Percentiles rank a stretch among this genome's conserved stretches.
Conservation (phyloP, 768 basidiomycete species). For the Saitozyma podzolica region DNA sequence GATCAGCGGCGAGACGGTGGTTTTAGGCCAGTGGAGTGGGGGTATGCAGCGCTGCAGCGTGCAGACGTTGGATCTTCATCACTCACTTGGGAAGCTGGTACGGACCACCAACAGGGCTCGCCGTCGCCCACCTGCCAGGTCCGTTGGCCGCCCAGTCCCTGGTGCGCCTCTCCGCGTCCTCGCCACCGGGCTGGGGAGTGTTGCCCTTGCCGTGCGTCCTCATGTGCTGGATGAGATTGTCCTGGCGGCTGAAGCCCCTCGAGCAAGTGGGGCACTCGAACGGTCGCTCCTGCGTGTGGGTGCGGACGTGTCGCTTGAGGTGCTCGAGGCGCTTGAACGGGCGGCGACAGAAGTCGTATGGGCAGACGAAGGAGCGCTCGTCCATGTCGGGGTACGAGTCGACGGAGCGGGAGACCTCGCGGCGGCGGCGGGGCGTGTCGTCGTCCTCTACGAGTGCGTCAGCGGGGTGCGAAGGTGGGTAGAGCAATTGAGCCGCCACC, state of each 20-base stretch:
- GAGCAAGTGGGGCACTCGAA: constrained; percentile 72
- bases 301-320: constrained; percentile 79
- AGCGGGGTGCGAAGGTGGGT: no score
- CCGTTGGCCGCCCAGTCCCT: not conserved
- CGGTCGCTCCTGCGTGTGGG: constrained; percentile 85
- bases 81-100: no score
- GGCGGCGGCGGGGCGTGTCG: no score
- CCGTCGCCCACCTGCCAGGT: constrained; percentile 10
- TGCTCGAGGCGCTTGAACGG: constrained; percentile 90
- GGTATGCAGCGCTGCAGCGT: no score
- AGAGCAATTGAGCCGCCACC: no score
- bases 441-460: no score
- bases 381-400: not conserved
- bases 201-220: constrained; percentile 63
- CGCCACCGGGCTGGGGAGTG: not conserved
- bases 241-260: constrained; percentile 82
- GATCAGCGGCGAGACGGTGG: no score
- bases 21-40: no score
- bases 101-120: constrained; percentile 1
- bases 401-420: no score
- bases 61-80: no score
- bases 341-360: constrained; percentile 76
- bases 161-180: not conserved
- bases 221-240: constrained; percentile 83
- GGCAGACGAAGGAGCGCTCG: constrained; percentile 65